Percentiles rank a stretch among this genome's conserved stretches.
Conservation (phyloP, 1,284 basidiomycete species). For the Takashimella koratensis region DNA sequence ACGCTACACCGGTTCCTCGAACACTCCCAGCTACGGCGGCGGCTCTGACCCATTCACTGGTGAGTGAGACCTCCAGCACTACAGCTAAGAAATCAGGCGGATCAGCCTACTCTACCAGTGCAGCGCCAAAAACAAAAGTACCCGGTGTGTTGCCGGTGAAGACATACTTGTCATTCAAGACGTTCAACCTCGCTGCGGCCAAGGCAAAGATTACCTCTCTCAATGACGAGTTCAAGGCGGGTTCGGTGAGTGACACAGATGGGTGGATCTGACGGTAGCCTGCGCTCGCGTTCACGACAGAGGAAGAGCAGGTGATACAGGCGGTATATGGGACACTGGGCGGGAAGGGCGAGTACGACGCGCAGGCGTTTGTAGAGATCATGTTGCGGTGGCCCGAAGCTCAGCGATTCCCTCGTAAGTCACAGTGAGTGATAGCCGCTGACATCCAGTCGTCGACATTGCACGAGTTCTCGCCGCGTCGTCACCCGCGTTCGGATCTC, state of each 20-base stretch:
- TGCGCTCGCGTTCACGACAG: constrained; percentile 65
- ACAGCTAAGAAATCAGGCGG: constrained; percentile 17
- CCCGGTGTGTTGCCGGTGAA: constrained; percentile 44
- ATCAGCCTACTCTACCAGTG: constrained; percentile 29
- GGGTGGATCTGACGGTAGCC: constrained; percentile 57
- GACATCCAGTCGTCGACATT: constrained; percentile 72
- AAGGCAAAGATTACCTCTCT: constrained; percentile 78
- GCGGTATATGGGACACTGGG: constrained; percentile 3
- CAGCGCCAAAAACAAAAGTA: constrained; percentile 51
- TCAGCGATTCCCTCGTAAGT: constrained; percentile 75
- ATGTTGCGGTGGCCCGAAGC: constrained; percentile 74
- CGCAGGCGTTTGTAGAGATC: constrained; percentile 63
- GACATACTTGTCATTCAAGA: constrained; percentile 68
- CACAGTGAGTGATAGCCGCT: too few species aligned
- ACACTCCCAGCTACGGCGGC: constrained; percentile 11
- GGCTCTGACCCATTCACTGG: constrained; percentile 13
- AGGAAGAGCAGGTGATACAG: constrained; percentile 54
- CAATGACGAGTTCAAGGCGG: constrained; percentile 60
- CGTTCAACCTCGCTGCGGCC: constrained; percentile 84
- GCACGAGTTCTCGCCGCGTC: constrained; percentile 70
- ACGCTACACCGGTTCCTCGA: constrained; percentile 53
- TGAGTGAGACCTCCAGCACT: too few species aligned
- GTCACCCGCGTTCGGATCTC: constrained; percentile 54
- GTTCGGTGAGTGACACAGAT: constrained; percentile 27
- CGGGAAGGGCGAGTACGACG: constrained; percentile 51